These are phyloP conservation scores for Pouteria campechiana DNA, from an alignment of 179 eudicot species.

Conservation along the genomic window DNA sequence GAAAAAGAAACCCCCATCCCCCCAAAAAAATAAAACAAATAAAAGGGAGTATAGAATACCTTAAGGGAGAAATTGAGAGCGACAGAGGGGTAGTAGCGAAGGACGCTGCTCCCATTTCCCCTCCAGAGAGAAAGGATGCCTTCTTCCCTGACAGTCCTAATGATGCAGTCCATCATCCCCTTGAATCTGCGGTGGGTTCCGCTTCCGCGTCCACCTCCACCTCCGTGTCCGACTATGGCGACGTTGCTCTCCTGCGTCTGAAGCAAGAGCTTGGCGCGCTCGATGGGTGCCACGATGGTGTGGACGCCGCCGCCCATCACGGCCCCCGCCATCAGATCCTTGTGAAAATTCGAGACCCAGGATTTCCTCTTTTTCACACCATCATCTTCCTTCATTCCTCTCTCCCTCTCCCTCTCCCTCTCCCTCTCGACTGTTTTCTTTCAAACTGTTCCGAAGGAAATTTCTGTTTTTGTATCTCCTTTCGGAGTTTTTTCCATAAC, in stretches of 20 bases:
- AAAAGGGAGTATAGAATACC: conserved; percentile 24
- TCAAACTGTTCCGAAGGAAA: no score
- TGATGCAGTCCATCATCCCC: conserved; percentile 84
- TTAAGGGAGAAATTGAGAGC: conserved; percentile 93
- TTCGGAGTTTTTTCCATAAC: no score
- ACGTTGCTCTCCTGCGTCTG: conserved; percentile 94
- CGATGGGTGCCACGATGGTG: conserved; percentile 92
- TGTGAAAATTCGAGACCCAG: conserved; percentile 50
- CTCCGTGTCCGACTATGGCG: conserved; percentile 55
- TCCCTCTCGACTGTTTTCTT: no score
- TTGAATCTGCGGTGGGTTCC: conserved; percentile 65
- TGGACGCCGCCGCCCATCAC: conserved; percentile 91
- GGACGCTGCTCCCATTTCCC: conserved; percentile 94
- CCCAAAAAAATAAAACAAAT: neutral
- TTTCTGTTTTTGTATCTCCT: no score
- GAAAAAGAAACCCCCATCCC: no score
- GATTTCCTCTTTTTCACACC: conserved; percentile 8
- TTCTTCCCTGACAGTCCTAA: conserved; percentile 56
- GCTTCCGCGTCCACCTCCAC: no score
- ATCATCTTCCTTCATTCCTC: neutral
- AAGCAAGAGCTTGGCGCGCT: conserved; percentile 79
- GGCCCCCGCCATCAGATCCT: conserved; percentile 89
- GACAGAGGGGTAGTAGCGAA: conserved; percentile 94
- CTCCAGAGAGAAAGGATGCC: conserved; percentile 86
- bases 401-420: conserved; percentile 12